A percentile compares a stretch with the other conserved stretches of the same genome.
phyloP scores from a whole-genome alignment of 2,329 filamentous ascomycete species.

The Colletotrichum costaricense region DNA sequence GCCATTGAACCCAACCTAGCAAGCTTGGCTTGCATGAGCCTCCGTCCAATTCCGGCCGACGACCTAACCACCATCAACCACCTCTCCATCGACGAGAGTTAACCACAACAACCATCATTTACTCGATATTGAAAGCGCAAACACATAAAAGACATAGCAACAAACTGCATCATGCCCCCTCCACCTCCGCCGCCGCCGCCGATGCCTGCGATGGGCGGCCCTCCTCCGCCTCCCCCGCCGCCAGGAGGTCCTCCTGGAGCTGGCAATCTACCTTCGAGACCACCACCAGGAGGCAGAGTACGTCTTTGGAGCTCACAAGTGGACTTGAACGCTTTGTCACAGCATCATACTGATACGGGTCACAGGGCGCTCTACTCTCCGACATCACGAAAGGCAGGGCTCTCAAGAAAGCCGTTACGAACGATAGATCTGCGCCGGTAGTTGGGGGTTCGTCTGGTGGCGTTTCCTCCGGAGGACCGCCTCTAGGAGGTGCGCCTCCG shows the following conservation, averaged over 20 bases:
- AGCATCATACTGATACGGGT: conserved; percentile 29
- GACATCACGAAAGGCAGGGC: conserved; percentile 86
- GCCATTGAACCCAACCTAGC: not conserved
- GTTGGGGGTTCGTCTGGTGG: conserved; percentile 68
- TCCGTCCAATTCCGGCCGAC: conserved; percentile 22
- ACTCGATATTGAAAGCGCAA: not conserved
- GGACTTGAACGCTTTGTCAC: not conserved
- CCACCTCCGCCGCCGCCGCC: conserved; percentile 79
- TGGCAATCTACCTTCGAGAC: conserved; percentile 67
- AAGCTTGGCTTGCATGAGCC: not conserved
- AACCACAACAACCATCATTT: not conserved
- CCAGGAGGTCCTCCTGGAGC: conserved; percentile 45
- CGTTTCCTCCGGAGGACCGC: conserved; percentile 60
- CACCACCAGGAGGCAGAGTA: conserved; percentile 72
- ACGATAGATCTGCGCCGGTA: conserved; percentile 88
- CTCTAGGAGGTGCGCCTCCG: conserved; percentile 82
- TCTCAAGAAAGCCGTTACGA: conserved; percentile 88
- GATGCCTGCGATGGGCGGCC: conserved; percentile 66
- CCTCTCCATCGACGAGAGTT: conserved; percentile 1
- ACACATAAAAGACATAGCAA: not conserved
- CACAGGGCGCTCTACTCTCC: conserved; percentile 83
- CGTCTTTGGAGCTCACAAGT: conserved; percentile 44
- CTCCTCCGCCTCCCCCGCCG: conserved; percentile 74
- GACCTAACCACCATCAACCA: conserved; percentile 31
- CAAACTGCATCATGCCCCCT: conserved; percentile 52